Evolutionary conservation across 2,329 filamentous ascomycete species (phyloP), one percentile per base, ranked within the genome.

Genomic region (Pseudocercospora musae): DNA sequence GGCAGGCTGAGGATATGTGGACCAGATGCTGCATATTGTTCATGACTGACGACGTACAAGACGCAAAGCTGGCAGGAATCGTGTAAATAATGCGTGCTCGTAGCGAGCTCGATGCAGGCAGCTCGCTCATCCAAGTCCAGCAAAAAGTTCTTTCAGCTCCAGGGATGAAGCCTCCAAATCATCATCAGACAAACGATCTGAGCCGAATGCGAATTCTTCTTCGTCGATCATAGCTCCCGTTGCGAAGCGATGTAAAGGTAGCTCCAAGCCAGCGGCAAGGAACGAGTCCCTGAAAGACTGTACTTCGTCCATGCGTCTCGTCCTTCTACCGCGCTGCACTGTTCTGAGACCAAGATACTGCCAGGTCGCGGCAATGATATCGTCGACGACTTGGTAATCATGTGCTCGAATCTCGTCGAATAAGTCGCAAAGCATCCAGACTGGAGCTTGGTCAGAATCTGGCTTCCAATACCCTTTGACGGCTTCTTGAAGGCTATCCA

Each of bases 401-500:
- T 64, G 62, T 29, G 40, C 54, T 48, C 56, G 55, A 21, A 64
- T 64, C 42, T 64, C 62, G 20, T 62, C 62, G n/a, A 64, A 59
- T 1, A 64, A 18, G 23, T 64, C 53, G 48, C 59, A 62, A 10
- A 64, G 50, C 59, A 64, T 59, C 56, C 62, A 64, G 1, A 57
- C 56, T 15, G 54, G 40, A 33, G 62, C 48, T 31, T 59, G 54
- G n/a, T 37, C 52, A n/a, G 54, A 23, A 40, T 64, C 56, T n/a
- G 55, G 21, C 27, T 62, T 40, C 62, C 62, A 64, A 27, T 64
- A 64, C 5, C 62, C 62, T 42, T 59, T 62, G n/a, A 56, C 55
- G 18, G 62, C 56, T 48, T 64, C 53, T 54, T 58, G 57, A 15
- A 64, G 33, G 49, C 56, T 58, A 8, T 50, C 13, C 2, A 64